Base-by-base conservation (phyloP, 2,329 filamentous ascomycete genomes). In the Gaeumannomyces tritici region DNA sequence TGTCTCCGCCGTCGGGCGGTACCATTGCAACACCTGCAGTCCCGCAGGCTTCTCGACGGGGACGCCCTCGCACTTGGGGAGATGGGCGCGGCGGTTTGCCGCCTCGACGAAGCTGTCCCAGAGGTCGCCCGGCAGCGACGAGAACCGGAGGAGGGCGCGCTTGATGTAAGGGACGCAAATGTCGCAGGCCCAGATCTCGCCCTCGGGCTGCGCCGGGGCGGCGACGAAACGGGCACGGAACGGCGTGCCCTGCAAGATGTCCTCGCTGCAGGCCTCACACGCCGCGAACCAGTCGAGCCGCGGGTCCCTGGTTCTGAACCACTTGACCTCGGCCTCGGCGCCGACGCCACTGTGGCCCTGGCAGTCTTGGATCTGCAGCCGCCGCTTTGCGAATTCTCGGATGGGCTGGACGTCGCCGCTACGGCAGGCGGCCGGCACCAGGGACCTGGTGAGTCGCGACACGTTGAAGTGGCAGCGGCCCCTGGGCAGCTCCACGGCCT, bases 181-280 rank as follows among this genome's bases (percentile, higher is more conserved):
- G 35, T 60, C 59, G 47, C 59, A 60, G n/a, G 6, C 26, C 59
- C 59, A 60, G 24, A 29, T 5, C 11, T 26, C 3, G 21, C 55
- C 13, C 4, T 27, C 47, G 26, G 26, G 26, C 47, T 60, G 59
- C 15, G 15, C 24, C 24, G 13, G n/a, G 11, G 7, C 2, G 29
- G 29, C 24, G 13, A 15, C 15, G 27, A 60, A 60, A 15, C 27
- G 42, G 21, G 26, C n/a, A 6, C 28, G 4, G 42, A 60, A 60
- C 9, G 8, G 18, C 24, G 59, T 54, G 21, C 29, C 59, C 26
- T 21, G n/a, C 11, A 55, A 18, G 26, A 54, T 15, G 59, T 60
- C 59, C 59, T 60, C 59, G 18, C 31, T n/a, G 29, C 59, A 60
- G 21, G 59, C 33, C 59, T 60, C 59, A 42, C 59, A 60, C 18